Evolutionary conservation across 495 filamentous ascomycete species (phyloP).

Genomic region (Xylaria grammica): DNA sequence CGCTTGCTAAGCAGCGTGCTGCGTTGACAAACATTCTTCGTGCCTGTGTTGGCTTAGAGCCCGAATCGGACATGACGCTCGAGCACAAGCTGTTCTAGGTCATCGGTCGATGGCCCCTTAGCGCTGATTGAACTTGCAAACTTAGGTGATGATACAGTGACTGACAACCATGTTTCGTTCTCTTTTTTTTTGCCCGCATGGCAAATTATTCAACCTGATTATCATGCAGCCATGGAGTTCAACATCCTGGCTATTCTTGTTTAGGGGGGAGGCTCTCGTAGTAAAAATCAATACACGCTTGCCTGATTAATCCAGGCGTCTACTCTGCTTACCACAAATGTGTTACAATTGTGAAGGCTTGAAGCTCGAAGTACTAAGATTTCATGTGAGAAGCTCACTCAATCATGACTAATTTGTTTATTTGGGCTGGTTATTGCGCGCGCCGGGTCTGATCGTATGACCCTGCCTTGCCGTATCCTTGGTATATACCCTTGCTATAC

Average conservation of each 20-base stretch:
- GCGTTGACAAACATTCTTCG: conserved; percentile 99
- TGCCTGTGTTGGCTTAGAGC: conserved; percentile 95
- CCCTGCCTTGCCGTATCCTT: too few species aligned
- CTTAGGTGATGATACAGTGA: neutral
- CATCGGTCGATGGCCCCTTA: neutral
- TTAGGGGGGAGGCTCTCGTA: neutral
- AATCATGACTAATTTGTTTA: neutral
- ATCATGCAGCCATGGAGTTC: conserved; percentile 9
- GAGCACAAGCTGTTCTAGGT: conserved; percentile 93
- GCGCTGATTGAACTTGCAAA: neutral
- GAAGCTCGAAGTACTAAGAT: neutral
- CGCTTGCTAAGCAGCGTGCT: conserved; percentile 93
- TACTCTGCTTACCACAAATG: neutral
- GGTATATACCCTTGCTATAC: too few species aligned
- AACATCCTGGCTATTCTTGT: conserved; percentile 17
- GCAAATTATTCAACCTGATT: conserved; percentile 15
- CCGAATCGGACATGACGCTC: conserved; percentile 98
- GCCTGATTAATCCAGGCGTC: neutral
- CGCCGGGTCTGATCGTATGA: too few species aligned
- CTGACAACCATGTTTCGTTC: conserved; percentile 9
- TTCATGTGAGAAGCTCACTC: neutral
- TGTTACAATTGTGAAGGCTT: neutral
- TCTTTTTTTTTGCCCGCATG: neutral
- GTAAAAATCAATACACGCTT: neutral
- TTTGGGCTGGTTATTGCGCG: too few species aligned